Percentiles rank a stretch among this genome's conserved stretches.
phyloP scores from a whole-genome alignment of 257 asterid genomes.

The Lycium barbarum region DNA sequence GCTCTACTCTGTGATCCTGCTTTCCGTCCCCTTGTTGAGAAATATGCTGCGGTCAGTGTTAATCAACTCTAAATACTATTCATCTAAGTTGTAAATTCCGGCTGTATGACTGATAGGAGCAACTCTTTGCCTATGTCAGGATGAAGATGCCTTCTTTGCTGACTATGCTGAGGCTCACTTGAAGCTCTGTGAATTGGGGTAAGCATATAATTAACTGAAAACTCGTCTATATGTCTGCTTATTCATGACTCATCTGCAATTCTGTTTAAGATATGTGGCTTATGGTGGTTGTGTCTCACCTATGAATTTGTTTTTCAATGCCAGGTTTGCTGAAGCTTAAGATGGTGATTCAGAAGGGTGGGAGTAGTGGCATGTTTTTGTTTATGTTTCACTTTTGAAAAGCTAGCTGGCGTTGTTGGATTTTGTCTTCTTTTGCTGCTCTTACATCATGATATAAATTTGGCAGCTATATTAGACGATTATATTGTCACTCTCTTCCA shows the following conservation, averaged over 20 bases:
- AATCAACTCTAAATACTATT: not conserved
- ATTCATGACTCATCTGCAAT: not conserved
- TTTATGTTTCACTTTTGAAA: not conserved
- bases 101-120: not conserved
- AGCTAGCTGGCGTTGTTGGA: not conserved
- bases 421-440: not conserved
- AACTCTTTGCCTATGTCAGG: slow-evolving; percentile 42
- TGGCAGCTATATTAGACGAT: slow-evolving; percentile 11
- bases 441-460: not conserved
- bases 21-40: slow-evolving; percentile 77
- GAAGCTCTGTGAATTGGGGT: slow-evolving; percentile 88
- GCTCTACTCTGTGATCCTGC: slow-evolving; percentile 68
- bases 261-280: not conserved
- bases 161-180: slow-evolving; percentile 75
- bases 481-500: not conserved
- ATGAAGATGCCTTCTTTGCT: slow-evolving; percentile 84
- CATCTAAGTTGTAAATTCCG: not conserved
- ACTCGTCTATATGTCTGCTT: not conserved
- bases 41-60: slow-evolving; percentile 65
- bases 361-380: not conserved
- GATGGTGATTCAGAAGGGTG: not conserved
- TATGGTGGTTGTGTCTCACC: not conserved
- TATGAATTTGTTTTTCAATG: not conserved
- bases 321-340: slow-evolving; percentile 71
- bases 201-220: slow-evolving; percentile 18